These are phyloP conservation scores for Botryosphaeria dothidea DNA, from an alignment of 2,329 filamentous ascomycete species.

Conservation along the genomic window DNA sequence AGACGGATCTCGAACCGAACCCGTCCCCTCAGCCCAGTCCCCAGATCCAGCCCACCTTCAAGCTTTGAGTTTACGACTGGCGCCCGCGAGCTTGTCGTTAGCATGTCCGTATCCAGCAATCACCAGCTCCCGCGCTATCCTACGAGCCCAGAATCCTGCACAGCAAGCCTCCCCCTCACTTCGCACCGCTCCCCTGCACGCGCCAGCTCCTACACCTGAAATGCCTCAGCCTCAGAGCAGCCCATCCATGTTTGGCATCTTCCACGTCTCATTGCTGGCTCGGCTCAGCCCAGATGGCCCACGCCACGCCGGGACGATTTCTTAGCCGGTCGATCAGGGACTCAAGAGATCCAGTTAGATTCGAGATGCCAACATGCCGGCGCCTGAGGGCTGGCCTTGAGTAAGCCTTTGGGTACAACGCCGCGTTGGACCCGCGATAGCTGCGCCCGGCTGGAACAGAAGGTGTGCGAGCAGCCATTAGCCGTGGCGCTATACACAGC, in stretches of 20 bases:
- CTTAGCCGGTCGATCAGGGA: conserved; percentile 7
- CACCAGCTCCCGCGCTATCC: conserved; percentile 2
- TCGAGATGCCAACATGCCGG: neutral
- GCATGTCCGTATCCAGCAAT: neutral
- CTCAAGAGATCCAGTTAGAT: conserved; percentile 11
- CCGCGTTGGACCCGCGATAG: neutral
- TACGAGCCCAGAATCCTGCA: neutral
- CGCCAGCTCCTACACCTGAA: conserved; percentile 5
- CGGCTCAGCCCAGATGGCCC: neutral
- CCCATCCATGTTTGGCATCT: too few species aligned
- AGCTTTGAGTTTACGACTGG: conserved; percentile 1
- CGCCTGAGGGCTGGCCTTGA: neutral
- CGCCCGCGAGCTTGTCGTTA: neutral
- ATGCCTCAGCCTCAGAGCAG: neutral
- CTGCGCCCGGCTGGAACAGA: conserved; percentile 9
- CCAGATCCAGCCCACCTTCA: neutral
- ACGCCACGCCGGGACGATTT: neutral
- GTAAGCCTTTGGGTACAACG: neutral
- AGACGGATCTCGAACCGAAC: neutral
- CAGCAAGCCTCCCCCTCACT: neutral
- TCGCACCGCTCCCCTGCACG: neutral
- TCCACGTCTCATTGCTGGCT: neutral
- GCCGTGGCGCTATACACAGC: conserved; percentile 10
- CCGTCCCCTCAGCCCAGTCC: neutral
- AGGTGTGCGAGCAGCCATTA: conserved; percentile 1